A percentile compares a stretch with the other conserved stretches of the same genome.
These are phyloP conservation scores for Ogataea ganodermae DNA, from an alignment of 805 yeast species.

Conservation along the genomic window DNA sequence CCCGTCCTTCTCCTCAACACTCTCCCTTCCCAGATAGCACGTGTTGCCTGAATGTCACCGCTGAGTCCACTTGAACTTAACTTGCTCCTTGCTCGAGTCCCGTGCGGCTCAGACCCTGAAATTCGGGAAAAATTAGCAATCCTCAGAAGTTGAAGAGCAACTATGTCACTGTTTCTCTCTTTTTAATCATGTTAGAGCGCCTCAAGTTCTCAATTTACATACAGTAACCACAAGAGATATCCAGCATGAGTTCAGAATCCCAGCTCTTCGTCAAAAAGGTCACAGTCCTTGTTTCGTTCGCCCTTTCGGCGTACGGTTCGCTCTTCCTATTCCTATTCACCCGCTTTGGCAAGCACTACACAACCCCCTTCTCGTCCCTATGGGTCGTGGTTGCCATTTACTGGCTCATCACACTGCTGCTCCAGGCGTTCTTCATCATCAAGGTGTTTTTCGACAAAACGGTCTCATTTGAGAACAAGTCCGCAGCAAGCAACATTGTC, in stretches of 20 bases:
- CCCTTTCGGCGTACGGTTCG: slow-evolving; percentile 57
- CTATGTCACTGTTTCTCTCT: background rate
- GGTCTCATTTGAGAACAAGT: slow-evolving; percentile 28
- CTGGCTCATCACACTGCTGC: slow-evolving; percentile 56
- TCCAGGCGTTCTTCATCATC: slow-evolving; percentile 53
- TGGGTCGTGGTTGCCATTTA: slow-evolving; percentile 49
- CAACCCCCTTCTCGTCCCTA: slow-evolving; percentile 73
- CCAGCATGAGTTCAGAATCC: slow-evolving; percentile 21
- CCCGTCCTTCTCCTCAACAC: too few species aligned
- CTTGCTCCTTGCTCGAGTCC: too few species aligned
- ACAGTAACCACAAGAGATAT: background rate
- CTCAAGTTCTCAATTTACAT: too few species aligned
- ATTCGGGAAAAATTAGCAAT: background rate
- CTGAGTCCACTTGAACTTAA: too few species aligned
- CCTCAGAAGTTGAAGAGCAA: background rate
- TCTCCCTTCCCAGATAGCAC: too few species aligned
- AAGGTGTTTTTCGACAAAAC: slow-evolving; percentile 40
- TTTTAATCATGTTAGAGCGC: too few species aligned
- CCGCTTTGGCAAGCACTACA: slow-evolving; percentile 43
- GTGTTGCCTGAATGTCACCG: too few species aligned
- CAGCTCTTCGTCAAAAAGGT: slow-evolving; percentile 33
- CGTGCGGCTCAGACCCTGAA: slow-evolving; percentile 4
- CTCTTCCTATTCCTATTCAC: slow-evolving; percentile 59
- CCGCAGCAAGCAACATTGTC: slow-evolving; percentile 40
- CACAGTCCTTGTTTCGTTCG: slow-evolving; percentile 53